Base-by-base conservation (phyloP, 148 eudicot species). In the Vaccinium vitisidaea region DNA sequence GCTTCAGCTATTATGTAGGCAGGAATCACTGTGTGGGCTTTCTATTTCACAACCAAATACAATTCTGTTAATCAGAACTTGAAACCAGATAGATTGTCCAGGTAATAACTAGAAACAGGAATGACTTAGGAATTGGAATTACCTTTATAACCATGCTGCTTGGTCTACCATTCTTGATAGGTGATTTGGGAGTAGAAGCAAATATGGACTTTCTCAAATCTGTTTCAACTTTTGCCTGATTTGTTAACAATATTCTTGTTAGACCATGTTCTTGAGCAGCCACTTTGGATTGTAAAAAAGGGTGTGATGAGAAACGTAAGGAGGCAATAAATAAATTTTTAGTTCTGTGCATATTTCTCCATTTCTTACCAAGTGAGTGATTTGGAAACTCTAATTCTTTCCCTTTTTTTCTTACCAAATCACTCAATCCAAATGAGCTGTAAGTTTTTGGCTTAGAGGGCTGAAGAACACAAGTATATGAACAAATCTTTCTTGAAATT, bases 101-200 rank as follows among this genome's bases (percentile, higher is more conserved):
- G 30, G 80, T 11, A 18, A 18, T 71, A 0, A 8, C 19, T 43
- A 18, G 65, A 82, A 55, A 79, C 59, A 77, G 49, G 53, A 55
- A 53, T 23, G 43, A 58, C 30, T 39, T 16, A 0, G 67, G 53
- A 15, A 19, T 19, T 84, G 8, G 56, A 43, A 81, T 23, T 87
- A 89, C 92, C 92, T 91, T 87, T 75, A 91, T 14, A 53, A 91
- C 73, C 92, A 91, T 86, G 82, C 90, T 91, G 83, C 84, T 89
- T 71, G 92, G 90, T 71, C 92, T 87, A 76, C 86, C 91, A 76
- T 83, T 81, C 83, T 90, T 86, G 14, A 63, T 76, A 71, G 83
- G 69, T 27, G 89, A 81, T 54, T 86, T 90, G 15, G 79, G 75
- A 55, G 49, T 19, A 2, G 87, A 52, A 61, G 48, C 79, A 84